These are phyloP conservation scores for Candida maris DNA, from an alignment of 805 yeast species.

Conservation along the genomic window DNA sequence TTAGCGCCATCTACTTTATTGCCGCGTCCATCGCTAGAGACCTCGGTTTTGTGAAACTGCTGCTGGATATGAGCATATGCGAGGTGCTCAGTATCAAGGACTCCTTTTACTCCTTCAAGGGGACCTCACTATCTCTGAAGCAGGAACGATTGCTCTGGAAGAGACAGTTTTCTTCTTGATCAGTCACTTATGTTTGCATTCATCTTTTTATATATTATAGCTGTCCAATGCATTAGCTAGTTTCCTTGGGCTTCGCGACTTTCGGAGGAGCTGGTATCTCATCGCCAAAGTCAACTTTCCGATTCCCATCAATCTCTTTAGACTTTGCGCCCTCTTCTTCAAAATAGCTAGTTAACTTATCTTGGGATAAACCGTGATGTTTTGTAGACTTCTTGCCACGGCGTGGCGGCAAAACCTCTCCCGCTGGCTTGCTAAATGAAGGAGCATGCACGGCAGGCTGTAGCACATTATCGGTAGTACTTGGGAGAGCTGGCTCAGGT, in stretches of 20 bases:
- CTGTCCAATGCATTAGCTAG: background rate
- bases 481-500: slow-evolving; percentile 1
- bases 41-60: slow-evolving; percentile 63
- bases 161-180: slow-evolving; percentile 4
- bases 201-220: no score
- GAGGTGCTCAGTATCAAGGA: slow-evolving; percentile 56
- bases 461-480: slow-evolving; percentile 15
- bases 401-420: slow-evolving; percentile 9
- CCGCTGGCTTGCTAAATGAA: slow-evolving; percentile 11
- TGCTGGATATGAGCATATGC: slow-evolving; percentile 55
- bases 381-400: slow-evolving; percentile 16
- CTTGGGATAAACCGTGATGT: slow-evolving; percentile 8
- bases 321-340: slow-evolving; percentile 40
- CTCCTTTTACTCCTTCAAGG: slow-evolving; percentile 34
- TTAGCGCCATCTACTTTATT: slow-evolving; percentile 58
- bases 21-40: slow-evolving; percentile 55
- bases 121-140: slow-evolving; percentile 10
- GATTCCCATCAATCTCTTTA: slow-evolving; percentile 35
- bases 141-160: slow-evolving; percentile 27
- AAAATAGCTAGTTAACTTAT: slow-evolving; percentile 37
- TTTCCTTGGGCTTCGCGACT: slow-evolving; percentile 1
- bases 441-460: slow-evolving; percentile 25
- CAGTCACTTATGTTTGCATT: no score
- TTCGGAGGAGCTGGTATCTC: slow-evolving; percentile 36
- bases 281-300: slow-evolving; percentile 19